Percentiles rank a stretch among this genome's conserved stretches.
phyloP scores from a whole-genome alignment of 768 basidiomycete species.

The Trametes cubensis region DNA sequence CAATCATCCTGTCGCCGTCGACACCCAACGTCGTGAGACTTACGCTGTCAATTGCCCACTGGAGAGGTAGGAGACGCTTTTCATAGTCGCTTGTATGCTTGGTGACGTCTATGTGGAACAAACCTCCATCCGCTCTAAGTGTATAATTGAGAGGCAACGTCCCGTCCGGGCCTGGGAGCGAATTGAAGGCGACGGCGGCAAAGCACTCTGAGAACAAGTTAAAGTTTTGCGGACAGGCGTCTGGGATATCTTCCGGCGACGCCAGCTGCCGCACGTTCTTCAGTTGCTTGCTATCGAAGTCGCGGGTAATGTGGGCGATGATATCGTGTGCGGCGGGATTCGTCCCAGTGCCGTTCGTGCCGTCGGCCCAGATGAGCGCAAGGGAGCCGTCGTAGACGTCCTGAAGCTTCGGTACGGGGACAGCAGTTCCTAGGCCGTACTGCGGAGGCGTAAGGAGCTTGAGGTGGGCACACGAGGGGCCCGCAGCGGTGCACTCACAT shows the following conservation, averaged over 20 bases:
- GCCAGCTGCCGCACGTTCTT: slow-evolving; percentile 51
- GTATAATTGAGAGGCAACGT: slow-evolving; percentile 60
- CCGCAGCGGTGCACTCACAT: slow-evolving; percentile 44
- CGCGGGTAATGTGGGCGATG: slow-evolving; percentile 59
- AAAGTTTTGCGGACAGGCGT: slow-evolving; percentile 73
- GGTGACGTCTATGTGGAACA: slow-evolving; percentile 65
- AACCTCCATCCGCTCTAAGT: slow-evolving; percentile 65
- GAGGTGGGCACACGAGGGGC: not conserved
- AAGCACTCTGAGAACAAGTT: slow-evolving; percentile 70
- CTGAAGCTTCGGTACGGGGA: slow-evolving; percentile 50
- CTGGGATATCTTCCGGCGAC: slow-evolving; percentile 50
- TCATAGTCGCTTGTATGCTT: slow-evolving; percentile 72
- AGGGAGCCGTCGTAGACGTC: slow-evolving; percentile 55
- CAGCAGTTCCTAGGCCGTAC: slow-evolving; percentile 66
- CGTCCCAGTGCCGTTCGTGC: slow-evolving; percentile 55
- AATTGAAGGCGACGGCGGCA: slow-evolving; percentile 64
- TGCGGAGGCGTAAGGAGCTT: slow-evolving; percentile 29
- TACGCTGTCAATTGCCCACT: slow-evolving; percentile 77
- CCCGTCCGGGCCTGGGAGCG: slow-evolving; percentile 46
- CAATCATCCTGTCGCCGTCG: not conserved
- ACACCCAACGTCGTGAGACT: slow-evolving; percentile 17
- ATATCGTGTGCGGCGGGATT: slow-evolving; percentile 57
- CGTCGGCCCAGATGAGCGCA: slow-evolving; percentile 68
- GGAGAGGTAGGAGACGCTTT: slow-evolving; percentile 65
- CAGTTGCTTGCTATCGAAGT: slow-evolving; percentile 52